phyloP scores from a whole-genome alignment of 2,329 filamentous ascomycete species.

The Cladosporium colombiae region DNA sequence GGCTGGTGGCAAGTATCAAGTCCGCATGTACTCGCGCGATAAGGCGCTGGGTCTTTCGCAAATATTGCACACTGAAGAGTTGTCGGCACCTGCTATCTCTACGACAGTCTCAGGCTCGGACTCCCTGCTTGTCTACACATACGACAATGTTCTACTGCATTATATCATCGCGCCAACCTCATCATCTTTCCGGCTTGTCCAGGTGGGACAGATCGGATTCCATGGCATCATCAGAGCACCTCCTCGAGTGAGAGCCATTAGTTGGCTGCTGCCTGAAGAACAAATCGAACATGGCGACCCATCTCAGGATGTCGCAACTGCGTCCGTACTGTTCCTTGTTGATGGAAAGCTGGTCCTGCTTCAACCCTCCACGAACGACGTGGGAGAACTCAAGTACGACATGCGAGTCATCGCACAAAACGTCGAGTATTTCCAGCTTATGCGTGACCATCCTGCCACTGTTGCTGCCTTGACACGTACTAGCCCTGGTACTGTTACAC shows the following conservation, averaged over 20 bases:
- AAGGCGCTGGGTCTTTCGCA: constrained; percentile 71
- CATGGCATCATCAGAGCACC: constrained; percentile 95
- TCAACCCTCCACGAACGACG: constrained; percentile 79
- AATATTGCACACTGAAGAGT: constrained; percentile 72
- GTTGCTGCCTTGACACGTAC: constrained; percentile 25
- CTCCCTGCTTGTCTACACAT: constrained; percentile 92
- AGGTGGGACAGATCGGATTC: constrained; percentile 97
- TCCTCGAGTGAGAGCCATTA: constrained; percentile 85
- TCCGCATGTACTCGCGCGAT: constrained; percentile 92
- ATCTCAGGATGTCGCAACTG: constrained; percentile 89
- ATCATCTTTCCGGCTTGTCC: constrained; percentile 74
- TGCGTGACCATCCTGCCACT: constrained; percentile 70
- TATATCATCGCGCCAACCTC: constrained; percentile 78
- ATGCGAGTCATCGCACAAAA: constrained; percentile 97
- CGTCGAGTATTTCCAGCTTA: constrained; percentile 91
- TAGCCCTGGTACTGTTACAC: constrained; percentile 25
- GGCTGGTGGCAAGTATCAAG: constrained; percentile 70
- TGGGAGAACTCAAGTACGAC: constrained; percentile 89
- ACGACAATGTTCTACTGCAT: constrained; percentile 93
- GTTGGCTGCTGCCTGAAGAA: constrained; percentile 91
- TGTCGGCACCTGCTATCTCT: constrained; percentile 85
- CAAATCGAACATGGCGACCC: constrained; percentile 91
- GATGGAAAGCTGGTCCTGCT: constrained; percentile 94
- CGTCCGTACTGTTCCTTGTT: constrained; percentile 92
- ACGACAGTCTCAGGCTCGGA: constrained; percentile 89